Conservation (phyloP, 2,329 filamentous ascomycete species). For the Cercospora sp. region DNA sequence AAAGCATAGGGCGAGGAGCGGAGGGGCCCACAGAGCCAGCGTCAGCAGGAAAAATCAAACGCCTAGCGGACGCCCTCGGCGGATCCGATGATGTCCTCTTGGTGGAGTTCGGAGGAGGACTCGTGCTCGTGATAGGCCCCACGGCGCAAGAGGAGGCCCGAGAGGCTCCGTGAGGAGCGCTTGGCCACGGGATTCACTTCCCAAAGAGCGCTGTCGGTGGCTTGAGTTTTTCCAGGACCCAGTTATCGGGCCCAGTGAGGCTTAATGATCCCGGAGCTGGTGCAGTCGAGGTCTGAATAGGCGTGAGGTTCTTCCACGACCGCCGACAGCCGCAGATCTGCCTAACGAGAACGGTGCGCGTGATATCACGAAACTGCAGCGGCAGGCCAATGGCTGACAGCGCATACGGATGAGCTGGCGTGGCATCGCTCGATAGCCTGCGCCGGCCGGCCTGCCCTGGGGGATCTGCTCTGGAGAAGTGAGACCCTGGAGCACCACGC, state of each 20-base stretch:
- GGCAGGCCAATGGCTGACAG: not conserved
- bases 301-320: slow-evolving; percentile 20
- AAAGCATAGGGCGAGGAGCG: slow-evolving; percentile 26
- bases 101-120: slow-evolving; percentile 1
- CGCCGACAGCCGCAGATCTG: slow-evolving; percentile 9
- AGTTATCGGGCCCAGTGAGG: slow-evolving; percentile 8
- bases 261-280: slow-evolving; percentile 1
- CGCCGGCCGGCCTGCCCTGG: not conserved
- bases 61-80: slow-evolving; percentile 11
- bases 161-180: slow-evolving; percentile 8
- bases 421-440: not conserved
- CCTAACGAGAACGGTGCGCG: not conserved
- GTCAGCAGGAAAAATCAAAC: slow-evolving; percentile 20
- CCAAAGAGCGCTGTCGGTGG: slow-evolving; percentile 13
- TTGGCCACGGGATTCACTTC: slow-evolving; percentile 17
- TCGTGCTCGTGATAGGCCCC: slow-evolving; percentile 11
- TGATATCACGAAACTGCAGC: not conserved
- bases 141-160: slow-evolving; percentile 2
- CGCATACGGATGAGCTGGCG: not conserved
- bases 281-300: slow-evolving; percentile 20
- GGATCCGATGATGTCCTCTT: slow-evolving; percentile 18
- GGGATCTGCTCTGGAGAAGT: not conserved
- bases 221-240: slow-evolving; percentile 14
- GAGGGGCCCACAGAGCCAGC: slow-evolving; percentile 19
- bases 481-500: not conserved